Evolutionary conservation across 305 asterid species (phyloP), one percentile per base, ranked within the genome.

Genomic region (Coffea humblotiana): DNA sequence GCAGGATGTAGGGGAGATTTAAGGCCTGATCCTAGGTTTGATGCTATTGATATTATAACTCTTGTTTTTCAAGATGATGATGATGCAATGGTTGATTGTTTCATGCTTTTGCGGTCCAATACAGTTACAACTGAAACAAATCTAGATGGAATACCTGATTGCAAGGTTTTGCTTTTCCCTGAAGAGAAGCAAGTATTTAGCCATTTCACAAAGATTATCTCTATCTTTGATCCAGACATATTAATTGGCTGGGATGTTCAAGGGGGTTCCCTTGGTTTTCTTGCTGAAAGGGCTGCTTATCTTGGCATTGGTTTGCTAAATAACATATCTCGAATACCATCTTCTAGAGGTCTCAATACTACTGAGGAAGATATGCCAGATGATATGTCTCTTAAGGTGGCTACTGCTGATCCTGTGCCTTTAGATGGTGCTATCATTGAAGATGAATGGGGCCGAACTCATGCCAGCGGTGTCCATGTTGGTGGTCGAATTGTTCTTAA

Each of bases 361-460:
- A 83, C 90, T 76, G 88, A 78, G 79, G 88, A 82, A 81, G 90
- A 81, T 79, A 82, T 56, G 68, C 84, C 75, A 71, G 83, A 84
- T 72, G 91, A 88, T 84, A 71, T 83, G 82, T 76, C 81, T 80
- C 82, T 91, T 70, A 91, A 89, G 82, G 77, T 89, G 3, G 86
- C 77, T 72, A 71, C 75, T 40, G 74, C 88, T 80, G 92, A 92
- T 77, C 82, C 88, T 85, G 86, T 78, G 83, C 82, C 75, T 71
- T 84, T 84, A 64, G 89, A 90, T 76, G 90, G 87, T 86, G 82
- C 92, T 47, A 80, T 96, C 65, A 90, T 96, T 64, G 98, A 94
- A 88, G 99, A 96, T 78, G 98, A 96, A 83, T 96, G 99, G 98
- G 99, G 99, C 79, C 85, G 99, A 88, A 94, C 98, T 68, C 98